A percentile compares a stretch with the other conserved stretches of the same genome.
Evolutionary conservation across 352 stramenopile genomes (phyloP).

Genomic region (Pythium coloratum): DNA sequence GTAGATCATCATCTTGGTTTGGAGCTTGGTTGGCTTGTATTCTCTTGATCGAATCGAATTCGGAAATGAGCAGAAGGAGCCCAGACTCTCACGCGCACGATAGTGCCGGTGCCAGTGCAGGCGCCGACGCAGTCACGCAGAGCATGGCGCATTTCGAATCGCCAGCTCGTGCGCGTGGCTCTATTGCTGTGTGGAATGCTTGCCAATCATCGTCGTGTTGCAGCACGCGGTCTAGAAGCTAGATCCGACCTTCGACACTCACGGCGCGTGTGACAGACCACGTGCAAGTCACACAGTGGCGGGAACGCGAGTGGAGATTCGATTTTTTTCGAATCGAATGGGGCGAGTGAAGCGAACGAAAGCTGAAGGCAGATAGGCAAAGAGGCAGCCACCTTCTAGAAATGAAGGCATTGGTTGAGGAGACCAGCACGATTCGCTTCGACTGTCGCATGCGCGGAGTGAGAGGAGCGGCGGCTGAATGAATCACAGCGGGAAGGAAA

Average conservation of each 20-base stretch:
- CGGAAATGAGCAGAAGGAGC: constrained; percentile 10
- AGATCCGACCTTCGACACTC: neutral
- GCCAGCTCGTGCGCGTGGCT: too few species aligned
- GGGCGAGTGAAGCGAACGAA: neutral
- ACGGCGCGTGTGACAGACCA: neutral
- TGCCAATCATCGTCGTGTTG: neutral
- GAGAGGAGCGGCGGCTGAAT: too few species aligned
- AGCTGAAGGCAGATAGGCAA: neutral
- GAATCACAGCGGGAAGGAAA: too few species aligned
- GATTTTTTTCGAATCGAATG: neutral
- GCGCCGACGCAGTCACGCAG: too few species aligned
- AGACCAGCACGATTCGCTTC: neutral
- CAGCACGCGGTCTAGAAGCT: neutral
- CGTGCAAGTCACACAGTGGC: neutral
- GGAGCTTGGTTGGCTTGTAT: neutral
- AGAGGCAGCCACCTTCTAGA: too few species aligned
- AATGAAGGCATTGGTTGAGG: neutral
- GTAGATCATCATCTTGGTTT: constrained; percentile 22
- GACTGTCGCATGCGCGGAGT: constrained; percentile 5
- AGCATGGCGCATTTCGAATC: too few species aligned
- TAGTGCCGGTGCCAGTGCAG: too few species aligned
- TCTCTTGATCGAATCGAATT: constrained; percentile 10
- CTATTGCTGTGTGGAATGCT: neutral
- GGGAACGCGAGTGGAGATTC: neutral
- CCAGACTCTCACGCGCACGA: too few species aligned